phyloP scores from a whole-genome alignment of 2,329 filamentous ascomycete genomes.

The Phialophora tarda region DNA sequence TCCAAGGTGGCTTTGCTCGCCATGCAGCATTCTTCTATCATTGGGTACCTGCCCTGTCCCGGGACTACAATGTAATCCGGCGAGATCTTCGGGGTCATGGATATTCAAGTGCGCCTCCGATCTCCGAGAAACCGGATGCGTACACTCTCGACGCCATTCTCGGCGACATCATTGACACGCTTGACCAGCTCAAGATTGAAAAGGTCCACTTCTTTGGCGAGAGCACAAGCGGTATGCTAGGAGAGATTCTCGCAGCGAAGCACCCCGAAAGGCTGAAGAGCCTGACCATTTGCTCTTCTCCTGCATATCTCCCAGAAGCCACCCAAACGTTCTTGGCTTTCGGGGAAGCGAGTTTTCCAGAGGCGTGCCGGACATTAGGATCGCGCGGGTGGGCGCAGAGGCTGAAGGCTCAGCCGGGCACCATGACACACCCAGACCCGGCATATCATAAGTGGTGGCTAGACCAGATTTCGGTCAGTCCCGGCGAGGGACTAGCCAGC shows the following conservation, averaged over 20 bases:
- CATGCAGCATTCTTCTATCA: conserved; percentile 30
- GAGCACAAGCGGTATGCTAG: conserved; percentile 26
- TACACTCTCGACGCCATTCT: conserved; percentile 25
- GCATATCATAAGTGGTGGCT: conserved; percentile 27
- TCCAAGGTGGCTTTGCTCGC: conserved; percentile 28
- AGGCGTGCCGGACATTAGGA: conserved; percentile 20
- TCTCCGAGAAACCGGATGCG: conserved; percentile 6
- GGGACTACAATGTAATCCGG: conserved; percentile 27
- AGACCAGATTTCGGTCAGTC: conserved; percentile 23
- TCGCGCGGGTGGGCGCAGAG: conserved; percentile 20
- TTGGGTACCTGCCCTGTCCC: conserved; percentile 22
- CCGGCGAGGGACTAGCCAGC: conserved; percentile 25
- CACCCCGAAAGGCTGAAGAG: conserved; percentile 20
- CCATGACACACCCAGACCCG: conserved; percentile 20
- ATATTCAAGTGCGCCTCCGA: conserved; percentile 23
- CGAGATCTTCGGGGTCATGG: conserved; percentile 29
- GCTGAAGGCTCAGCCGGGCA: conserved; percentile 21
- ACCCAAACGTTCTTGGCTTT: conserved; percentile 22
- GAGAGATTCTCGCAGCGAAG: conserved; percentile 25
- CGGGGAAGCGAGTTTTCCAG: conserved; percentile 18
- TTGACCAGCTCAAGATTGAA: conserved; percentile 25
- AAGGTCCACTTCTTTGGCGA: conserved; percentile 32
- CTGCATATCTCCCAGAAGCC: conserved; percentile 16
- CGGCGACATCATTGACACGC: conserved; percentile 25
- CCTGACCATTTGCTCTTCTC: conserved; percentile 27